Conservation (phyloP, 441 rosid species). For the Adansonia rubrostipa region DNA sequence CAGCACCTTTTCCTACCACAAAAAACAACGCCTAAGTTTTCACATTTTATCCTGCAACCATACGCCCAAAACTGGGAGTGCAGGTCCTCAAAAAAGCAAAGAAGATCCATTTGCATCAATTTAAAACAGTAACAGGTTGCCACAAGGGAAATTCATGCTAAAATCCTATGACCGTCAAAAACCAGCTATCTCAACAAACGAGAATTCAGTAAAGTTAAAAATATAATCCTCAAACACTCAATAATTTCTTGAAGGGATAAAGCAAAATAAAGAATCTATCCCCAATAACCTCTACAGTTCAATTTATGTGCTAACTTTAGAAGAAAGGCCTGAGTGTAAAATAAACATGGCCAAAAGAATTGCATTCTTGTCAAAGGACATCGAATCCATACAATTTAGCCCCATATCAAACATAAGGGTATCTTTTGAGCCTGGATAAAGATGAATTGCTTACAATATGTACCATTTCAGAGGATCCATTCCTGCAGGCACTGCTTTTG, state of each 20-base stretch:
- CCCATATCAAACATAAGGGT: background rate
- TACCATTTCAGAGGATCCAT: conserved; percentile 10
- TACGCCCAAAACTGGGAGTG: background rate
- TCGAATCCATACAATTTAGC: background rate
- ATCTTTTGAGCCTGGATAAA: background rate
- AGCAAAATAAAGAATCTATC: background rate
- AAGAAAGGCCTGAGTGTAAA: background rate
- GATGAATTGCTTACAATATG: conserved; percentile 15
- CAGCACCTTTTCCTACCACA: background rate
- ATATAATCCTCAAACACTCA: background rate
- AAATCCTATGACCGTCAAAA: background rate
- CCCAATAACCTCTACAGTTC: background rate
- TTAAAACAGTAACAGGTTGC: background rate
- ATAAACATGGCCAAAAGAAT: background rate
- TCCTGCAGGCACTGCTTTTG: background rate
- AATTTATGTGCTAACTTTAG: background rate
- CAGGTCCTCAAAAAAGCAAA: background rate
- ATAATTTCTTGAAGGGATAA: background rate
- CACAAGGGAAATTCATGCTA: conserved; percentile 8
- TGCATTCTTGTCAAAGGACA: background rate
- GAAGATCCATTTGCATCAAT: background rate
- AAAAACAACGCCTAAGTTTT: background rate
- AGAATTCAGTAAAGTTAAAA: background rate
- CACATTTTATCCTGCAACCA: conserved; percentile 16
- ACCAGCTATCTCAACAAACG: background rate